These are phyloP conservation scores for Acanthamoeba triangularis DNA, from an alignment of 208 protist species.

Conservation along the genomic window DNA sequence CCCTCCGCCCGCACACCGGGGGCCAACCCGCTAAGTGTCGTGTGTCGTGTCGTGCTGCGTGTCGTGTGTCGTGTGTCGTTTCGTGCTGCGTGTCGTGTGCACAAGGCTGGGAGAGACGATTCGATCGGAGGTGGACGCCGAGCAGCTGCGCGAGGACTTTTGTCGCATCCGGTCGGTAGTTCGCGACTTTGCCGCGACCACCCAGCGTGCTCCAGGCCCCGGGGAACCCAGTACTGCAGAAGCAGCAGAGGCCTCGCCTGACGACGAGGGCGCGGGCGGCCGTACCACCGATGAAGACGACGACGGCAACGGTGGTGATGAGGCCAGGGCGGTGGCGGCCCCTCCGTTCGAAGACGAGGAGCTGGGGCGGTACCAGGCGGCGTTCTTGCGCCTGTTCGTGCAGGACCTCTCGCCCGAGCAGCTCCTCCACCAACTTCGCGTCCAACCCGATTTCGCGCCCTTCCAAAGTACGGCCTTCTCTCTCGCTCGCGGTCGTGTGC, in stretches of 20 bases:
- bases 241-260: background rate
- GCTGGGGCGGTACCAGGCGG: constrained; percentile 2
- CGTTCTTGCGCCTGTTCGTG: constrained; percentile 33
- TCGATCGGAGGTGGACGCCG: background rate
- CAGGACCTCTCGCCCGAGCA: background rate
- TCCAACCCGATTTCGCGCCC: background rate
- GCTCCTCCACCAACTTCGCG: background rate
- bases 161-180: background rate
- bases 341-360: constrained; percentile 14
- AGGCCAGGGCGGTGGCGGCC: background rate
- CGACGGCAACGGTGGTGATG: too few species aligned
- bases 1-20: too few species aligned
- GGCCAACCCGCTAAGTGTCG: too few species aligned
- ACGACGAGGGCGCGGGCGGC: background rate
- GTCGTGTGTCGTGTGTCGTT: too few species aligned
- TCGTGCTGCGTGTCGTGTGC: too few species aligned
- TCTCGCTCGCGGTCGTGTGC: background rate
- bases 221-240: background rate
- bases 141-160: background rate
- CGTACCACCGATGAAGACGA: background rate
- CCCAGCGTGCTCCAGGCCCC: background rate
- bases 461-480: background rate
- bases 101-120: constrained; percentile 20
- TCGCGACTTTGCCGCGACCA: background rate
- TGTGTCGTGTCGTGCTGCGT: background rate